Evolutionary conservation across 208 protist genomes (phyloP).

Genomic region (Leishmania tropica): DNA sequence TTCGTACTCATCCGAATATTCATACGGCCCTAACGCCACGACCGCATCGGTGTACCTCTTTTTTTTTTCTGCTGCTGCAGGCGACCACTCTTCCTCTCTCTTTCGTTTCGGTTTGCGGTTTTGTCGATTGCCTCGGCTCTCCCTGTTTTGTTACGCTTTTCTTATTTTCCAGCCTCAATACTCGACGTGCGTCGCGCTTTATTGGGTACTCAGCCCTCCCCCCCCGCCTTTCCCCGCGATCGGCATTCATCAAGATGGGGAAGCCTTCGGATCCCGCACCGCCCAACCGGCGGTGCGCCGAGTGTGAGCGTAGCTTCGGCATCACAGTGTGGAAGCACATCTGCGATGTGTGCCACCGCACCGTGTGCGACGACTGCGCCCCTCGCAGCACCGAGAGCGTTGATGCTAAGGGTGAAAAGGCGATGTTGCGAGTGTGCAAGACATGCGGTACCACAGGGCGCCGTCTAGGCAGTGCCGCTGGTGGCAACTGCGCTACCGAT

Average conservation of each 20-base stretch:
- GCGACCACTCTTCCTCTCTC: background rate
- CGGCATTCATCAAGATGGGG: background rate
- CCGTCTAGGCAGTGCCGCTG: constrained; percentile 11
- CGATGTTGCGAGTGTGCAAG: constrained; percentile 29
- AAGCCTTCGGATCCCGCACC: constrained; percentile 1
- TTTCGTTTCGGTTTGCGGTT: background rate
- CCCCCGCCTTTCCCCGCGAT: background rate
- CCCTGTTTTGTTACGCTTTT: too few relatives aligned
- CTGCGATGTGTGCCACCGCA: constrained; percentile 49
- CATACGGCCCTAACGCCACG: background rate
- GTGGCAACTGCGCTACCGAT: background rate
- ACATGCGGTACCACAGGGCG: constrained; percentile 11
- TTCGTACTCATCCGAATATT: background rate
- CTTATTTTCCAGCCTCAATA: background rate
- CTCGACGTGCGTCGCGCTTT: background rate
- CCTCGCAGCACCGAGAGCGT: constrained; percentile 28
- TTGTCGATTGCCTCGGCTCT: background rate
- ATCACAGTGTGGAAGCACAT: constrained; percentile 53
- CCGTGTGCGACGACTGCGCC: constrained; percentile 71
- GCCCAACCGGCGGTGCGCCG: constrained; percentile 32
- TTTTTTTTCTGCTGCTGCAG: background rate
- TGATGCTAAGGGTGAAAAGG: constrained; percentile 12
- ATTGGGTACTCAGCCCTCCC: background rate
- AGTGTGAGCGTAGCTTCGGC: constrained; percentile 56
- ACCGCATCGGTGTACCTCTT: background rate